Percentiles rank a stretch among this genome's conserved stretches.
These are phyloP conservation scores for Xylaria sp. DNA, from an alignment of 495 filamentous ascomycete genomes.

Conservation along the genomic window DNA sequence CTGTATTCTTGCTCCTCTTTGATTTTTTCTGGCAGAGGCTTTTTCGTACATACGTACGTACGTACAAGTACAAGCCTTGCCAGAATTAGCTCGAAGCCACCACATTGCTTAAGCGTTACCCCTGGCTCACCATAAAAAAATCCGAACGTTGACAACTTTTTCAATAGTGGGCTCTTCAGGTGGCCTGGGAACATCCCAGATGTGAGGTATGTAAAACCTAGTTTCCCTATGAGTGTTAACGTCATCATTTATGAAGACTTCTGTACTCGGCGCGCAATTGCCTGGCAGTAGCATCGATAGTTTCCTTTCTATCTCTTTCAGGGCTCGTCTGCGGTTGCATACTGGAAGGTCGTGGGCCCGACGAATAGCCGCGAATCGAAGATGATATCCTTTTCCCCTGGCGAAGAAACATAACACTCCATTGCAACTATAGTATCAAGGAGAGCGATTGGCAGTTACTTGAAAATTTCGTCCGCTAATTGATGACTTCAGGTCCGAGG, in stretches of 20 bases:
- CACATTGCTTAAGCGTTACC: not conserved
- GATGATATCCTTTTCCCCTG: not conserved
- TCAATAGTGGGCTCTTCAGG: conserved; percentile 52
- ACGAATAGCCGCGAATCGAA: not conserved
- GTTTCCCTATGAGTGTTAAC: not conserved
- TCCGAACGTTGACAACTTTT: conserved; percentile 14
- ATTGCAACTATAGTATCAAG: conserved; percentile 9
- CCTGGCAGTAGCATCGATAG: not conserved
- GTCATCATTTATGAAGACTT: not conserved
- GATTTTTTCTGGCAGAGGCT: not conserved
- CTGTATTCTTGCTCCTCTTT: conserved; percentile 57
- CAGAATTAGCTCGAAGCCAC: not conserved
- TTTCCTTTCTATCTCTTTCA: not conserved
- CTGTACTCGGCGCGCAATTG: not conserved
- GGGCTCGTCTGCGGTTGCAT: not conserved
- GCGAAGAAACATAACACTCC: not conserved
- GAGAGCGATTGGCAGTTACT: conserved; percentile 20
- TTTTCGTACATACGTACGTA: no score
- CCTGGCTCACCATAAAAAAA: not conserved
- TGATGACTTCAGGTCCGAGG: conserved; percentile 69
- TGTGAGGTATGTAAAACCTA: conserved; percentile 67
- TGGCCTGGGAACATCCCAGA: conserved; percentile 67
- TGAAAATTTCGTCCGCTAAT: conserved; percentile 15
- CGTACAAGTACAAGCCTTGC: not conserved
- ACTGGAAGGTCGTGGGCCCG: not conserved